phyloP scores from a whole-genome alignment of 1,139 yeast genomes.

The Debaryomycetaceae sp. region DNA sequence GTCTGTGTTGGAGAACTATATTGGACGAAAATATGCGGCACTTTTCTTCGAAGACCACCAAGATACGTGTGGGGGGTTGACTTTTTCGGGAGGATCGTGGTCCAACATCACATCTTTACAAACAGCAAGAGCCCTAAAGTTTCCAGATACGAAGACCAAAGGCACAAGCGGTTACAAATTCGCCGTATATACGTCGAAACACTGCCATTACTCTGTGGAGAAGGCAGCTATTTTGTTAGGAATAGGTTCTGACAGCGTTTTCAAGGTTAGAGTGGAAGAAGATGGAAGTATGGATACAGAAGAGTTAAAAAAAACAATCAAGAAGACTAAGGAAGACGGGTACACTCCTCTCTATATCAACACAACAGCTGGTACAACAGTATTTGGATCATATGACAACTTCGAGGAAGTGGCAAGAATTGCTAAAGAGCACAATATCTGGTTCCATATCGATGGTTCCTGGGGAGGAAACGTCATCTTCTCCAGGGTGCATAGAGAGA shows the following conservation, averaged over 20 bases:
- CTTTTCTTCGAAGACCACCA: slow-evolving; percentile 50
- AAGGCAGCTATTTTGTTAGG: slow-evolving; percentile 81
- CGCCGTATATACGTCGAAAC: slow-evolving; percentile 69
- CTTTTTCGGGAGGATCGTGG: slow-evolving; percentile 88
- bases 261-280: slow-evolving; percentile 56
- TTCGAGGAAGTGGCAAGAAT: slow-evolving; percentile 52
- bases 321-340: slow-evolving; percentile 45
- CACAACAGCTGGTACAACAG: slow-evolving; percentile 90
- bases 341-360: slow-evolving; percentile 71
- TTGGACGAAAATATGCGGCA: slow-evolving; percentile 65
- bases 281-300: slow-evolving; percentile 57
- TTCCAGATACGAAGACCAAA: slow-evolving; percentile 62
- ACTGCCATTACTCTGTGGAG: slow-evolving; percentile 78
- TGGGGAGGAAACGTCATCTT: slow-evolving; percentile 90
- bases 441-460: slow-evolving; percentile 88
- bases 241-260: slow-evolving; percentile 59
- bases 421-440: slow-evolving; percentile 52
- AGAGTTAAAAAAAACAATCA: slow-evolving; percentile 46
- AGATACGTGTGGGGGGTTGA: slow-evolving; percentile 69
- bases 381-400: slow-evolving; percentile 79
- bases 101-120: slow-evolving; percentile 79
- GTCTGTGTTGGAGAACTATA: slow-evolving; percentile 68
- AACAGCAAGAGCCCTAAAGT: slow-evolving; percentile 65
- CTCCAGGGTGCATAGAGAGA: slow-evolving; percentile 45
- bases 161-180: slow-evolving; percentile 59